Percentiles rank a stretch among this genome's conserved stretches.
phyloP scores from a whole-genome alignment of 2,329 filamentous ascomycete species.

The Clathrospora elynae region DNA sequence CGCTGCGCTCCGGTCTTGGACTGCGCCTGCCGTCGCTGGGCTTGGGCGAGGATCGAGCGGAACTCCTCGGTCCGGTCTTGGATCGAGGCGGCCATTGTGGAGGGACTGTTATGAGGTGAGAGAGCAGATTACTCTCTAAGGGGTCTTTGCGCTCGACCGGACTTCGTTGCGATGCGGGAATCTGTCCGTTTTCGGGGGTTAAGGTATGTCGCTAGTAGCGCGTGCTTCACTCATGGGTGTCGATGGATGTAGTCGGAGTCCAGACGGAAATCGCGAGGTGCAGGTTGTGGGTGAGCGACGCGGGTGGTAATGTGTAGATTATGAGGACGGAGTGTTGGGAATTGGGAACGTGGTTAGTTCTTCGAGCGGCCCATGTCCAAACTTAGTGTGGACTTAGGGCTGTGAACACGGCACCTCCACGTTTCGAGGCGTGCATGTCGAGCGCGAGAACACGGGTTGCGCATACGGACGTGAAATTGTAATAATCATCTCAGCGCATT shows the following conservation, averaged over 20 bases:
- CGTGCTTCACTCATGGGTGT: background rate
- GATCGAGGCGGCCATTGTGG: conserved; percentile 70
- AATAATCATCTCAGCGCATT: no score
- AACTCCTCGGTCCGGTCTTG: conserved; percentile 98
- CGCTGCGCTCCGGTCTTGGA: conserved; percentile 78
- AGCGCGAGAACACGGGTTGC: no score
- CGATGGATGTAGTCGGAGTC: background rate
- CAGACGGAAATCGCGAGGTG: background rate
- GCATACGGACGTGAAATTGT: no score
- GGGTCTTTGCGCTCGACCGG: no score
- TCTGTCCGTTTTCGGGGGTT: conserved; percentile 9
- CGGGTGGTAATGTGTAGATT: conserved; percentile 1
- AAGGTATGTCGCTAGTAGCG: background rate
- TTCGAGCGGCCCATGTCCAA: conserved; percentile 11
- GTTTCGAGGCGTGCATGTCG: no score
- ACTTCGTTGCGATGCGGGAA: conserved; percentile 2
- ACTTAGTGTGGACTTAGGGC: conserved; percentile 1
- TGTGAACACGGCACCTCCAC: no score
- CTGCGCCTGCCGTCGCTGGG: conserved; percentile 77
- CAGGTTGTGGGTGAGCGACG: background rate
- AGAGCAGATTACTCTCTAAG: conserved; percentile 8
- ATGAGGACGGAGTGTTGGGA: conserved; percentile 8
- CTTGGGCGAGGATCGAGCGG: conserved; percentile 84
- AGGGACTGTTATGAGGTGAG: conserved; percentile 16
- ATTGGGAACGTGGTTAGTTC: conserved; percentile 19